Conservation (phyloP, 805 yeast species). For the Candida coleopterorum region DNA sequence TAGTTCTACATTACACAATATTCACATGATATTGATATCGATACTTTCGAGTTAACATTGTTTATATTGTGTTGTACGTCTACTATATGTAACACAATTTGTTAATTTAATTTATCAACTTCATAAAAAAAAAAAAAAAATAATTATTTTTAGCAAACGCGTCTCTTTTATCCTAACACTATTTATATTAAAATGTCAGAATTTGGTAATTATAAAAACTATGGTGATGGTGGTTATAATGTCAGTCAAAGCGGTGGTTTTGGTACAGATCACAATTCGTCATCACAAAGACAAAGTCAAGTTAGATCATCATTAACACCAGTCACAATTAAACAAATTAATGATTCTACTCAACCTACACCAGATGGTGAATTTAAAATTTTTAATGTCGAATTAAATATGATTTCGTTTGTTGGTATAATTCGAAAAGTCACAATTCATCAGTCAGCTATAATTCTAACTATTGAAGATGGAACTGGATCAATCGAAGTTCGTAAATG, state of each 20-base stretch:
- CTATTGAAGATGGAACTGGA: conserved; percentile 76
- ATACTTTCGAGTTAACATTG: no score
- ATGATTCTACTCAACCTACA: conserved; percentile 54
- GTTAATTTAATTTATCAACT: no score
- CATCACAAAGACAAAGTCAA: conserved; percentile 21
- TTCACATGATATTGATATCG: no score
- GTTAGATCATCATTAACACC: conserved; percentile 41
- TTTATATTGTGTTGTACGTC: no score
- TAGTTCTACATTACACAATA: no score
- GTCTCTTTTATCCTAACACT: not conserved
- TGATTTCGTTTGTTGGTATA: conserved; percentile 64
- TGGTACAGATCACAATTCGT: conserved; percentile 13
- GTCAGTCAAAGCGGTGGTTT: conserved; percentile 19
- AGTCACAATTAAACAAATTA: conserved; percentile 69
- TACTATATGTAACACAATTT: no score
- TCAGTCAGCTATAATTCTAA: conserved; percentile 50
- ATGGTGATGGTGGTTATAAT: conserved; percentile 23
- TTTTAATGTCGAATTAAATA: conserved; percentile 55
- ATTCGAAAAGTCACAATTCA: conserved; percentile 60
- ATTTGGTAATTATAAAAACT: conserved; percentile 12
- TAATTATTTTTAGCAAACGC: not conserved
- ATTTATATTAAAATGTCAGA: conserved; percentile 11
- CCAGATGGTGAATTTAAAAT: conserved; percentile 66
- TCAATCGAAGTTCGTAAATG: conserved; percentile 60
- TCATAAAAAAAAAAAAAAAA: no score